A percentile compares a stretch with the other conserved stretches of the same genome.
These are phyloP conservation scores for Collybia mongolica DNA, from an alignment of 768 basidiomycete species.

Conservation along the genomic window DNA sequence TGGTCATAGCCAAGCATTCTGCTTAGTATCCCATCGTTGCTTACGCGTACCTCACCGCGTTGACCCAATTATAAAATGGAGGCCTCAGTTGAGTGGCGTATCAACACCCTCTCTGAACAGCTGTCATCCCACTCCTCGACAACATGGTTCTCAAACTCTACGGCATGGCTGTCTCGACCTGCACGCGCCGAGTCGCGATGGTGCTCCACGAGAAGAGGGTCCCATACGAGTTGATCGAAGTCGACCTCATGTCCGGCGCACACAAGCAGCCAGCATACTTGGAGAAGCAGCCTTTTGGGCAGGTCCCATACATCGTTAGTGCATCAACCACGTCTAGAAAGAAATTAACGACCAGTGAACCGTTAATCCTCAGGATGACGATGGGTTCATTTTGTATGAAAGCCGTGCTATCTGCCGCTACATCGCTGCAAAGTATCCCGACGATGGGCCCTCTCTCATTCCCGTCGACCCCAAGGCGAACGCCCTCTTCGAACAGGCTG, in stretches of 20 bases:
- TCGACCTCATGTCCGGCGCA: slow-evolving; percentile 43
- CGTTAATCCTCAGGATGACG: slow-evolving; percentile 42
- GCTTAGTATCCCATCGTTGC: too few relatives aligned
- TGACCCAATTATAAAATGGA: too few relatives aligned
- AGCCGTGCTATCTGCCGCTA: slow-evolving; percentile 63
- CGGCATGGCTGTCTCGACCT: slow-evolving; percentile 37
- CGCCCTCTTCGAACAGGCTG: slow-evolving; percentile 46
- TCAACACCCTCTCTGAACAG: too few relatives aligned
- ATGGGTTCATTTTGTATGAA: slow-evolving; percentile 66
- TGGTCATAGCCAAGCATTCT: too few relatives aligned
- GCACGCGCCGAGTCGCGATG: slow-evolving; percentile 49
- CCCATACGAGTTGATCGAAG: slow-evolving; percentile 46
- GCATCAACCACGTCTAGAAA: not conserved
- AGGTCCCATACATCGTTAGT: slow-evolving; percentile 53
- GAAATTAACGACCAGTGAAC: not conserved
- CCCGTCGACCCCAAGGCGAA: slow-evolving; percentile 43
- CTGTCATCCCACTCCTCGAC: not conserved
- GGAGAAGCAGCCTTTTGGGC: slow-evolving; percentile 61
- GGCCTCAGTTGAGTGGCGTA: too few relatives aligned
- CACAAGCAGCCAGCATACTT: slow-evolving; percentile 46
- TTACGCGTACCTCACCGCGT: too few relatives aligned
- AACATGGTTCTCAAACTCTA: slow-evolving; percentile 44
- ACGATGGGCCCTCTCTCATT: slow-evolving; percentile 49
- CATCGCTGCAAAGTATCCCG: slow-evolving; percentile 51
- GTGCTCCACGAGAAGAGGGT: slow-evolving; percentile 56